Base-by-base conservation (phyloP, 208 protist species). In the Herpetomonas samuelpessoai region DNA sequence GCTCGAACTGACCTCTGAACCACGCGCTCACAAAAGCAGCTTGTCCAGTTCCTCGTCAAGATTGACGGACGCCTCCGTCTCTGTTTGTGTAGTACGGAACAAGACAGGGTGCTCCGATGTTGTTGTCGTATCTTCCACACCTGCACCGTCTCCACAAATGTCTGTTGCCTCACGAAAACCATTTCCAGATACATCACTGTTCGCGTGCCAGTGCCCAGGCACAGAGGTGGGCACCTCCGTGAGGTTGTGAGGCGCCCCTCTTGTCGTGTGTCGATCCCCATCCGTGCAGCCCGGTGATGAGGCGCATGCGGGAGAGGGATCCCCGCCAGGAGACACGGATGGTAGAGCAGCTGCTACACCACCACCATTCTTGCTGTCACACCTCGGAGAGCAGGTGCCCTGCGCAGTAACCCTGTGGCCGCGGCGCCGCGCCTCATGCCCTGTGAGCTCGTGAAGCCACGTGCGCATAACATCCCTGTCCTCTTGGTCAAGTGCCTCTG, bases 11-110 rank as follows among this genome's bases (percentile, higher is more conserved):
- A 10, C 9, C 38, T 12, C 6, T 16, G 47, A 22, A 28, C 29
- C 24, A 2, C 22, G 2, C 16, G 45, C 10, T 74, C 41, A 77
- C 29, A 68, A 52, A 24, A 87, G 57, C 10, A 91, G 58, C 41
- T 71, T 81, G 58, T 78, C 71, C 1, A 91, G 70, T 39, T 88
- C 84, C 2, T 84, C 81, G 46, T 88, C 81, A 18, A 88, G 75
- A 61, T 88, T 80, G 14, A 88, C 46, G 10, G 65, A 44, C 22
- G 26, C 26, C 24, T 68, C 53, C 21, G 28, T 22, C 4, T 22
- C 19, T 6, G 18, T 19, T 7, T 19, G 44, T 48, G 10, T 6
- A 19, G 19, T 10, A 41, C 35, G 16, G 19, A 48, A 48, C 3
- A 48, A 19, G 10, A 48, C 16, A 3, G 44, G 44, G 4, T 10